Conservation (phyloP, 2,329 filamentous ascomycete species). For the Blastomyces parvus region DNA sequence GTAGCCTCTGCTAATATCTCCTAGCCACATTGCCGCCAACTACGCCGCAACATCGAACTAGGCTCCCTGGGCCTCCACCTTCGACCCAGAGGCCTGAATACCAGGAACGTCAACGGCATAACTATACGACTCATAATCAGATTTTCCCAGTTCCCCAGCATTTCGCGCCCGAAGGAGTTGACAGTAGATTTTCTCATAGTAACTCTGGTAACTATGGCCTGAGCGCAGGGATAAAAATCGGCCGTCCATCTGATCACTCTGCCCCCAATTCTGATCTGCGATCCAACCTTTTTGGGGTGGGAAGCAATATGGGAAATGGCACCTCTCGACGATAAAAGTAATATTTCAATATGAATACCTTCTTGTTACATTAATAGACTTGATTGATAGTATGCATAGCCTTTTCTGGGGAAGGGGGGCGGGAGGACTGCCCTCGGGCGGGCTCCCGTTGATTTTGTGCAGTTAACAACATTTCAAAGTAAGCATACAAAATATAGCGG, state of each 20-base stretch:
- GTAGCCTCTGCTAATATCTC: constrained; percentile 3
- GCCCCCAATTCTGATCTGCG: not conserved
- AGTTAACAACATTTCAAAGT: not conserved
- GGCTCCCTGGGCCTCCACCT: constrained; percentile 10
- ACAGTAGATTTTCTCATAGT: constrained; percentile 4
- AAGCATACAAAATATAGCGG: not conserved
- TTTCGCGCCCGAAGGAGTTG: constrained; percentile 5
- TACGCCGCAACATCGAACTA: constrained; percentile 16
- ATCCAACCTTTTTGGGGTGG: not conserved
- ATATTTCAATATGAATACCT: not conserved
- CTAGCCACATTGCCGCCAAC: constrained; percentile 12
- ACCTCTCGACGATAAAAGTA: not conserved
- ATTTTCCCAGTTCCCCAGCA: constrained; percentile 9
- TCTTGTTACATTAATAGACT: not conserved
- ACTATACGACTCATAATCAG: constrained; percentile 2
- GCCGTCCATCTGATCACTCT: constrained; percentile 10
- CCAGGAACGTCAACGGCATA: not conserved
- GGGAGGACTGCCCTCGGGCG: not conserved
- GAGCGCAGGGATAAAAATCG: constrained; percentile 16
- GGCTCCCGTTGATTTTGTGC: not conserved
- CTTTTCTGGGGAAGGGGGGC: not conserved
- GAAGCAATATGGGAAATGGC: not conserved
- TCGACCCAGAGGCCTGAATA: constrained; percentile 1
- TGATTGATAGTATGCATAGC: not conserved
- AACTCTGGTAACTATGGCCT: constrained; percentile 12